Percentiles rank a stretch among this genome's conserved stretches.
Evolutionary conservation across 2,329 filamentous ascomycete species (phyloP).

Genomic region (Onygena corvina): DNA sequence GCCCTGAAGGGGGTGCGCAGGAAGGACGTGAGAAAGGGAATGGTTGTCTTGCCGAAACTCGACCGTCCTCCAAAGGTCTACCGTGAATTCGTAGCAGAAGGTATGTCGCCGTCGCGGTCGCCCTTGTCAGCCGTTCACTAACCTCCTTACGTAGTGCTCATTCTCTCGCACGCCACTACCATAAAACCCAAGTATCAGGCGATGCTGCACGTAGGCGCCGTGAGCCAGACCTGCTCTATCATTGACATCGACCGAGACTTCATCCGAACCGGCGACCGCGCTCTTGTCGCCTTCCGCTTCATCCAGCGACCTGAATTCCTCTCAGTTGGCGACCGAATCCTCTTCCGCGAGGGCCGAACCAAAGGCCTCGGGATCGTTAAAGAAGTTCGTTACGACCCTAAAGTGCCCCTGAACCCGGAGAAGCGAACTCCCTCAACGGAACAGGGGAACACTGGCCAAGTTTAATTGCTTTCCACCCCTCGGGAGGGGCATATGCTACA

Average conservation of each 20-base stretch:
- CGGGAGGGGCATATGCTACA: too few relatives aligned
- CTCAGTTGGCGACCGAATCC: conserved; percentile 70
- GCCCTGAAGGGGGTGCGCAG: conserved; percentile 75
- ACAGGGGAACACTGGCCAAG: conserved; percentile 2
- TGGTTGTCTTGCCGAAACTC: conserved; percentile 83
- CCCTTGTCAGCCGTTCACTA: neutral
- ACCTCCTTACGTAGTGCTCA: conserved; percentile 52
- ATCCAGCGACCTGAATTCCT: conserved; percentile 90
- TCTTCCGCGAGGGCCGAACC: conserved; percentile 89
- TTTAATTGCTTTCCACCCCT: neutral
- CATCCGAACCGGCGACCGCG: conserved; percentile 89
- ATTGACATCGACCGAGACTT: conserved; percentile 95
- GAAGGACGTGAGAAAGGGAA: conserved; percentile 92
- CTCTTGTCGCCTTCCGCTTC: conserved; percentile 86
- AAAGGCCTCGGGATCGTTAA: conserved; percentile 95
- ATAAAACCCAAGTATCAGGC: conserved; percentile 96
- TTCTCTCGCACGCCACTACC: conserved; percentile 88
- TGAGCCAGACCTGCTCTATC: conserved; percentile 91
- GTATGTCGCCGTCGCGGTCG: conserved; percentile 31
- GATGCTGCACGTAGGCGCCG: conserved; percentile 91
- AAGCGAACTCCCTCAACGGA: conserved; percentile 19
- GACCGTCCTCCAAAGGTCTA: conserved; percentile 64
- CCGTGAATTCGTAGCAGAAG: conserved; percentile 66
- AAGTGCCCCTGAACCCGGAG: conserved; percentile 37
- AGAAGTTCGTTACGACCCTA: conserved; percentile 71